These are phyloP conservation scores for Chrysanthemum lavandulifolium DNA, from an alignment of 129 eudicot species.

Conservation along the genomic window DNA sequence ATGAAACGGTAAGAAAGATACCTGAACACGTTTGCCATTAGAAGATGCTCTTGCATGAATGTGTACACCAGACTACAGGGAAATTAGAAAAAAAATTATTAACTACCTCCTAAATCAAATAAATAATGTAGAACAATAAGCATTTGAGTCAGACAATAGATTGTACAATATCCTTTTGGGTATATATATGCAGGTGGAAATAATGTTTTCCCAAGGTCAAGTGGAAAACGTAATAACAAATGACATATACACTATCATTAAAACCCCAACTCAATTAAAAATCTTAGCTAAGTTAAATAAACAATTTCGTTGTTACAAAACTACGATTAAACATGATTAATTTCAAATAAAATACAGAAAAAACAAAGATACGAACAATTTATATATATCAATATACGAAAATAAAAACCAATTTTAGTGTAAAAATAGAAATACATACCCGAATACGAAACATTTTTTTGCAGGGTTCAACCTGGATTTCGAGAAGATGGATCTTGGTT, in stretches of 20 bases:
- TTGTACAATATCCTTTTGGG: neutral
- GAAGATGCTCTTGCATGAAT: constrained; percentile 80
- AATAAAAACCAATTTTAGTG: too few relatives aligned
- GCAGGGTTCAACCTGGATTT: too few relatives aligned
- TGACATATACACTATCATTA: neutral
- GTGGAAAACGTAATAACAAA: neutral
- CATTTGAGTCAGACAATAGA: neutral
- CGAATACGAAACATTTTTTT: too few relatives aligned
- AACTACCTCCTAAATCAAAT: constrained; percentile 6
- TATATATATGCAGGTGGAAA: neutral
- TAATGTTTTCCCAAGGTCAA: neutral
- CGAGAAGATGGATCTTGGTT: too few relatives aligned
- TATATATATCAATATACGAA: too few relatives aligned
- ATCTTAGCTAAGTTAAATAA: too few relatives aligned
- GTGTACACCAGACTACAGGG: constrained; percentile 73
- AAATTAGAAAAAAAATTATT: constrained; percentile 9
- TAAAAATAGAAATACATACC: too few relatives aligned
- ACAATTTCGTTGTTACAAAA: too few relatives aligned
- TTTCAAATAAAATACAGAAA: too few relatives aligned
- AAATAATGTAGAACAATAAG: neutral
- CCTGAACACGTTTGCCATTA: constrained; percentile 95
- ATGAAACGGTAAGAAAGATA: constrained; percentile 19
- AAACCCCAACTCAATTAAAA: too few relatives aligned
- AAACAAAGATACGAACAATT: too few relatives aligned
- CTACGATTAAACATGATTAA: too few relatives aligned